Evolutionary conservation across 108 stramenopile genomes (phyloP).

Genomic region (Discostella stelligeroides): DNA sequence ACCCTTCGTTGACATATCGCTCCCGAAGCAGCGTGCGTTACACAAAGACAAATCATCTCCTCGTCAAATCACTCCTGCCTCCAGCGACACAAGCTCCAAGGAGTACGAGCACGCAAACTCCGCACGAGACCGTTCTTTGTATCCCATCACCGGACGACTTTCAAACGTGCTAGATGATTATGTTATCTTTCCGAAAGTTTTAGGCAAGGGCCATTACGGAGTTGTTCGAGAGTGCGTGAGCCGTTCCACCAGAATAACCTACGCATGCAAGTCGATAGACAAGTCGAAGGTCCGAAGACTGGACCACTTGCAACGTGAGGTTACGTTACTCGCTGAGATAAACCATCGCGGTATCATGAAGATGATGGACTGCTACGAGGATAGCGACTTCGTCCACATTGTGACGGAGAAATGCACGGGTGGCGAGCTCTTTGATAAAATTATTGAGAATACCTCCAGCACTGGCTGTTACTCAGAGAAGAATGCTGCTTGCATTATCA

Average conservation of each 20-base stretch:
- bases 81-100: background rate
- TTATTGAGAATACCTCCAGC: constrained; percentile 11
- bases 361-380: constrained; percentile 47
- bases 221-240: constrained; percentile 28
- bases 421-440: constrained; percentile 69
- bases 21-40: background rate
- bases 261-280: constrained; percentile 66
- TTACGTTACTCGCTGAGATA: constrained; percentile 4
- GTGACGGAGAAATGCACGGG: constrained; percentile 64
- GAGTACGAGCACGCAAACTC: background rate
- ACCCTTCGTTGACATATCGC: background rate
- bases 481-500: constrained; percentile 47
- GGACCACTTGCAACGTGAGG: constrained; percentile 27
- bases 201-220: constrained; percentile 23
- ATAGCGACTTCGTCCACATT: constrained; percentile 48
- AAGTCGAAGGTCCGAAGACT: constrained; percentile 32
- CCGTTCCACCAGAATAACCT: constrained; percentile 31
- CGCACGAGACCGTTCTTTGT: background rate
- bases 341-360: constrained; percentile 36
- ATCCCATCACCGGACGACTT: constrained; percentile 2
- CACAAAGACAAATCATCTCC: background rate
- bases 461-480: constrained; percentile 44
- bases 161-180: constrained; percentile 18
- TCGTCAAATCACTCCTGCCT: background rate
- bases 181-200: constrained; percentile 9